phyloP scores from a whole-genome alignment of 140 eudicot genomes.

The Senecio squalidus region DNA sequence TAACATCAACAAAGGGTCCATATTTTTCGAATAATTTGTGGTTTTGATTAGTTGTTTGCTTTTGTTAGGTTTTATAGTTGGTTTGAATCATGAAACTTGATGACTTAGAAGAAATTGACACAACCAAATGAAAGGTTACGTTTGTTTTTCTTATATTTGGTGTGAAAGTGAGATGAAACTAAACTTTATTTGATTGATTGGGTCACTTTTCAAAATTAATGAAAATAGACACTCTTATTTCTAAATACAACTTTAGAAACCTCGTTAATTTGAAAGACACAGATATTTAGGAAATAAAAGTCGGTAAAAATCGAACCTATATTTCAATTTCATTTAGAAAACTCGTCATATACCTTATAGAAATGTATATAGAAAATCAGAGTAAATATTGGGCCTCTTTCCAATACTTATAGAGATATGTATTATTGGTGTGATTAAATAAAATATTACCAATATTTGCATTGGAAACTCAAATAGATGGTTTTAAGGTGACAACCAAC shows the following conservation, averaged over 20 bases:
- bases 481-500: constrained; percentile 31
- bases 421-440: constrained; percentile 5
- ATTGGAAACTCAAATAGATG: constrained; percentile 18
- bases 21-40: background rate
- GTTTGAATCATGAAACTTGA: constrained; percentile 4
- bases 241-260: no score
- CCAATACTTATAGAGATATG: background rate
- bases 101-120: background rate
- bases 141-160: constrained; percentile 2
- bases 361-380: no score
- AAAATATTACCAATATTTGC: constrained; percentile 4
- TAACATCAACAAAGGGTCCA: constrained; percentile 22
- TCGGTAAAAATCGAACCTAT: no score
- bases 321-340: no score
- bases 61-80: constrained; percentile 6
- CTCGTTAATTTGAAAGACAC: no score
- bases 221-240: no score
- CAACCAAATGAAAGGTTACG: background rate
- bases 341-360: no score
- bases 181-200: background rate
- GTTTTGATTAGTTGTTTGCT: constrained; percentile 1
- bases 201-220: no score
- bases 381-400: background rate
- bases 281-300: no score
- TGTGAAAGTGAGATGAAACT: constrained; percentile 5